Percentiles rank a stretch among this genome's conserved stretches.
Evolutionary conservation across 257 asterid species (phyloP).

Genomic region (Craterostigma plantagineum): DNA sequence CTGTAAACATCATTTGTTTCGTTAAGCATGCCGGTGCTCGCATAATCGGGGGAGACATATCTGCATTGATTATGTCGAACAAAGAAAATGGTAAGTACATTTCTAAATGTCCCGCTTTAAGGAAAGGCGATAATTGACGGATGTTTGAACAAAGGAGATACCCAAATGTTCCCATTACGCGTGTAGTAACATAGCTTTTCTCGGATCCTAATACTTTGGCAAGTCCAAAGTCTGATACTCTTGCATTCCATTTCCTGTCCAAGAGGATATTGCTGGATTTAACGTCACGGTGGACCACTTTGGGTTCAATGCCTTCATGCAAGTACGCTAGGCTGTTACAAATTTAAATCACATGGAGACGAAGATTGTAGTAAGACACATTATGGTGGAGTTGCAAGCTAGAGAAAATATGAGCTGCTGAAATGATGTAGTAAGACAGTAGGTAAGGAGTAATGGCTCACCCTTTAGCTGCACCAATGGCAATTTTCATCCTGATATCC

Average conservation of each 20-base stretch:
- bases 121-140: background rate
- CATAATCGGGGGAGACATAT: slow-evolving; percentile 97
- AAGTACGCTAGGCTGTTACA: slow-evolving; percentile 67
- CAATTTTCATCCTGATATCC: slow-evolving; percentile 87
- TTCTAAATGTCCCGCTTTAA: background rate
- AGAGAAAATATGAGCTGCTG: too few species aligned
- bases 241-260: slow-evolving; percentile 76
- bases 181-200: slow-evolving; percentile 88
- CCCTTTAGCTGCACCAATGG: slow-evolving; percentile 95
- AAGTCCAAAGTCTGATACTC: slow-evolving; percentile 93
- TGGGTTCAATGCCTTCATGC: slow-evolving; percentile 96
- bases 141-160: slow-evolving; percentile 13
- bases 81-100: background rate
- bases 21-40: slow-evolving; percentile 93
- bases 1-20: slow-evolving; percentile 91
- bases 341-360: too few species aligned
- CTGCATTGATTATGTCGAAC: slow-evolving; percentile 20
- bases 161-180: slow-evolving; percentile 99
- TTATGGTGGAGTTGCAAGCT: too few species aligned
- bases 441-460: too few species aligned
- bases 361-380: too few species aligned
- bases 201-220: slow-evolving; percentile 82
- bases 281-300: slow-evolving; percentile 97
- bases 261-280: slow-evolving; percentile 93
- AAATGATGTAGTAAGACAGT: too few species aligned